Evolutionary conservation across 2,329 filamentous ascomycete genomes (phyloP).

Genomic region (Colletotrichum aenigma): DNA sequence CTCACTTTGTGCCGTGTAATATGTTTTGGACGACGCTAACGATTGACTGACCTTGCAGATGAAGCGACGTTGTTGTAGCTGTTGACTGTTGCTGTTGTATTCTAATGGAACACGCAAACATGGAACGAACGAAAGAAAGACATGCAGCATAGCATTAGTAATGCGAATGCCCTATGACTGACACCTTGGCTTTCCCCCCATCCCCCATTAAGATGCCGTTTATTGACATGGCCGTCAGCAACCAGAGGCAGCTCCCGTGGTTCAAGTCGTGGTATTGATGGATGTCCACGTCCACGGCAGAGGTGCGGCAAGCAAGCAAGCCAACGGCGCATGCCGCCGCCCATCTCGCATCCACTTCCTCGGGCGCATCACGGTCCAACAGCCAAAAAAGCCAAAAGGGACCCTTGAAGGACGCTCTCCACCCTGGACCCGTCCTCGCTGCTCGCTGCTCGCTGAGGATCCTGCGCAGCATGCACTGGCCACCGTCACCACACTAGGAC

Average conservation of each 20-base stretch:
- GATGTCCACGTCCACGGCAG: neutral
- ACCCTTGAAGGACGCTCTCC: neutral
- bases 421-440: neutral
- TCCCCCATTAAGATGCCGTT: neutral
- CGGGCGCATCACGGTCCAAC: neutral
- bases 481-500: conserved; percentile 14
- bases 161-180: neutral
- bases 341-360: neutral
- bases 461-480: conserved; percentile 15
- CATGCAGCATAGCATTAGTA: neutral
- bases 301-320: neutral
- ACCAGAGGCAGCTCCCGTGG: neutral
- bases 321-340: neutral
- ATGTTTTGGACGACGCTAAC: neutral
- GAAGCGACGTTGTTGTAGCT: neutral
- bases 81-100: neutral
- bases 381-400: neutral
- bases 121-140: neutral
- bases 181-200: neutral
- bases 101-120: neutral
- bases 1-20: neutral
- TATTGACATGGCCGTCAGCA: neutral
- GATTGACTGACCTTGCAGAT: neutral
- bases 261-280: neutral
- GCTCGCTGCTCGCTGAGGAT: neutral